Evolutionary conservation across 495 filamentous ascomycete genomes (phyloP).

Genomic region (Tuber melanosporum): DNA sequence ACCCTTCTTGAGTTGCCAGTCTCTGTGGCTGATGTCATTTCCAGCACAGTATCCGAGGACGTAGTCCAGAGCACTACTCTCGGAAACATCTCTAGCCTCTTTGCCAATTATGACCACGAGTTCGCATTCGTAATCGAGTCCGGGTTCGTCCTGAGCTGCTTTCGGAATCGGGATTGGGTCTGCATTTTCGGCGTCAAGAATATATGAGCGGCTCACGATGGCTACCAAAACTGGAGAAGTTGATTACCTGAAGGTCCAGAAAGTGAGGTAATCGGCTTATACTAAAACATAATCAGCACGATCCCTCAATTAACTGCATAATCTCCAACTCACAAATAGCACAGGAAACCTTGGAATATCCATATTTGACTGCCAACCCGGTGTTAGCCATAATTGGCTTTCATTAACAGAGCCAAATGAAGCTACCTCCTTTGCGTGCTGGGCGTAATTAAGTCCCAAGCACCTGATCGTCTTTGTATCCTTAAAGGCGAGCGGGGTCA

Average conservation of each 20-base stretch:
- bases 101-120: conserved; percentile 73
- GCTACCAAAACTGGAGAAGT: neutral
- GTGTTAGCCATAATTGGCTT: neutral
- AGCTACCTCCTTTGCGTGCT: conserved; percentile 66
- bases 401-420: neutral
- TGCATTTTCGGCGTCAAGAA: neutral
- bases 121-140: conserved; percentile 81
- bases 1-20: conserved; percentile 73
- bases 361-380: conserved; percentile 52
- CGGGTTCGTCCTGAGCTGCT: conserved; percentile 49
- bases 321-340: conserved; percentile 56
- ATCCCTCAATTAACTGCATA: neutral
- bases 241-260: conserved; percentile 57
- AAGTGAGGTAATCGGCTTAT: conserved; percentile 71
- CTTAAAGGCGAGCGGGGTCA: conserved; percentile 61
- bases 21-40: conserved; percentile 77
- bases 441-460: conserved; percentile 73
- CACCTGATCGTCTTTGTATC: conserved; percentile 72
- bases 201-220: neutral
- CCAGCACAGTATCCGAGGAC: conserved; percentile 76
- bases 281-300: conserved; percentile 43
- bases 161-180: conserved; percentile 33
- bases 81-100: conserved; percentile 59
- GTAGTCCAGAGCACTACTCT: conserved; percentile 61
- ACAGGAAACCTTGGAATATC: conserved; percentile 70